Conservation (phyloP, 2,329 filamentous ascomycete species). For the Basipetospora chlamydospora region DNA sequence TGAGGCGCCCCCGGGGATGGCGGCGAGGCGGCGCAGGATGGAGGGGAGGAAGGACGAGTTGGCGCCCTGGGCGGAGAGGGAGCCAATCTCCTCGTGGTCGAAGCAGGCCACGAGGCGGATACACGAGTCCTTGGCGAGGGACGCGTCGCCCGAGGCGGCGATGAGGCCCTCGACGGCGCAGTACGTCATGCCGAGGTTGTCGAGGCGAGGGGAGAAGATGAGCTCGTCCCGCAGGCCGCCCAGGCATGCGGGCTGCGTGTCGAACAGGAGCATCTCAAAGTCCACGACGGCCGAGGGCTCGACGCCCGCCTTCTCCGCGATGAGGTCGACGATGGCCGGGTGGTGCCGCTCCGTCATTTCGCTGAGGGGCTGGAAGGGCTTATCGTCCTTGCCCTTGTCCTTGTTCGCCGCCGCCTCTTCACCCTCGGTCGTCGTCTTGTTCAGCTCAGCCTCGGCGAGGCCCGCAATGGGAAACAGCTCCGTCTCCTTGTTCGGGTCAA, state of each 20-base stretch:
- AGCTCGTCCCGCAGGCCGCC: constrained; percentile 88
- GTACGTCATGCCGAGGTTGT: constrained; percentile 95
- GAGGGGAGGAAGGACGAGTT: constrained; percentile 83
- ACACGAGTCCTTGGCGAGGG: constrained; percentile 58
- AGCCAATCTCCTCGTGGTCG: constrained; percentile 96
- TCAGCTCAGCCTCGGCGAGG: constrained; percentile 74
- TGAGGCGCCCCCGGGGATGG: too few species aligned
- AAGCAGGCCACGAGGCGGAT: constrained; percentile 93
- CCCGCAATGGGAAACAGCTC: constrained; percentile 91
- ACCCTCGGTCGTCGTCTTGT: constrained; percentile 37
- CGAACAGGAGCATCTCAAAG: constrained; percentile 94
- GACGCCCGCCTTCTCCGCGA: constrained; percentile 66
- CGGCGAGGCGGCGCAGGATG: constrained; percentile 73
- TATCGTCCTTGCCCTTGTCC: constrained; percentile 28
- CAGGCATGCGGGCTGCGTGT: constrained; percentile 80
- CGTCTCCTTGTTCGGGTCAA: constrained; percentile 92
- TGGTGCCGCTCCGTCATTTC: constrained; percentile 73
- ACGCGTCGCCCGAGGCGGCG: constrained; percentile 50
- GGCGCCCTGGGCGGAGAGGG: constrained; percentile 80
- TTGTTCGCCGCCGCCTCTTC: constrained; percentile 19
- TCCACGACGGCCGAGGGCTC: constrained; percentile 62
- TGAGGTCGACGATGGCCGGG: constrained; percentile 68
- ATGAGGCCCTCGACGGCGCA: constrained; percentile 80
- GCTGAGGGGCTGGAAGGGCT: constrained; percentile 58
- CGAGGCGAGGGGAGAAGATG: constrained; percentile 87